Conservation (phyloP, 805 yeast genomes). For the Yarrowia sp. region DNA sequence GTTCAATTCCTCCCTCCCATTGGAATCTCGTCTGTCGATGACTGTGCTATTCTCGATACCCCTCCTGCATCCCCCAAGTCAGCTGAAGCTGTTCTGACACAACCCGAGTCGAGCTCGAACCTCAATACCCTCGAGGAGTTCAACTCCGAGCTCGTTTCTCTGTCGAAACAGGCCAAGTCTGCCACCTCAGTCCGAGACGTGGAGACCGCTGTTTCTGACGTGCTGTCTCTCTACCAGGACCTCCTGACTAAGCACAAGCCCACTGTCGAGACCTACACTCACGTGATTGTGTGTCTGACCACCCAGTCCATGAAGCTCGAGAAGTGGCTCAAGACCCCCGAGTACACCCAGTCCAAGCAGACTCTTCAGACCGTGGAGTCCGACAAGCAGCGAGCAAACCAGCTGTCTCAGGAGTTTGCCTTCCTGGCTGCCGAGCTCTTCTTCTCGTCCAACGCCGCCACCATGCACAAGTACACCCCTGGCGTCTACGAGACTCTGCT, state of each 20-base stretch:
- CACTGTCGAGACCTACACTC: slow-evolving; percentile 9
- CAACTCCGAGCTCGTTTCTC: slow-evolving; percentile 9
- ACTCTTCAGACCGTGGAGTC: background rate
- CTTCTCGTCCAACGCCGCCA: slow-evolving; percentile 27
- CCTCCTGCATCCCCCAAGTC: slow-evolving; percentile 34
- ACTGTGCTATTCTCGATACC: slow-evolving; percentile 35
- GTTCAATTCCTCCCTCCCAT: slow-evolving; percentile 34
- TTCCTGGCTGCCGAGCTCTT: slow-evolving; percentile 18
- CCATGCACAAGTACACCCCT: slow-evolving; percentile 16
- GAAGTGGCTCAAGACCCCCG: slow-evolving; percentile 33
- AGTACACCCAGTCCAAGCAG: slow-evolving; percentile 22
- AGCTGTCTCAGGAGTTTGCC: slow-evolving; percentile 12
- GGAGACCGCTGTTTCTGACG: background rate
- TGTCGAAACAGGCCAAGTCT: slow-evolving; percentile 1
- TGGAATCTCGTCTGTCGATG: slow-evolving; percentile 31
- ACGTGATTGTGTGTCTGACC: slow-evolving; percentile 20
- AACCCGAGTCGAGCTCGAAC: background rate
- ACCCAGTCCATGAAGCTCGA: slow-evolving; percentile 29
- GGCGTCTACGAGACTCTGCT: slow-evolving; percentile 24
- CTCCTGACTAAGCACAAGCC: slow-evolving; percentile 19
- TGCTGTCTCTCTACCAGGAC: slow-evolving; percentile 23
- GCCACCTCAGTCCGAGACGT: background rate
- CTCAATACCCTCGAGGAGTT: slow-evolving; percentile 16
- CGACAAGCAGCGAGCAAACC: background rate
- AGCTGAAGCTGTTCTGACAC: background rate